A percentile compares a stretch with the other conserved stretches of the same genome.
These are phyloP conservation scores for Aspergillus sp. DNA, from an alignment of 2,329 filamentous ascomycete species.

Conservation along the genomic window DNA sequence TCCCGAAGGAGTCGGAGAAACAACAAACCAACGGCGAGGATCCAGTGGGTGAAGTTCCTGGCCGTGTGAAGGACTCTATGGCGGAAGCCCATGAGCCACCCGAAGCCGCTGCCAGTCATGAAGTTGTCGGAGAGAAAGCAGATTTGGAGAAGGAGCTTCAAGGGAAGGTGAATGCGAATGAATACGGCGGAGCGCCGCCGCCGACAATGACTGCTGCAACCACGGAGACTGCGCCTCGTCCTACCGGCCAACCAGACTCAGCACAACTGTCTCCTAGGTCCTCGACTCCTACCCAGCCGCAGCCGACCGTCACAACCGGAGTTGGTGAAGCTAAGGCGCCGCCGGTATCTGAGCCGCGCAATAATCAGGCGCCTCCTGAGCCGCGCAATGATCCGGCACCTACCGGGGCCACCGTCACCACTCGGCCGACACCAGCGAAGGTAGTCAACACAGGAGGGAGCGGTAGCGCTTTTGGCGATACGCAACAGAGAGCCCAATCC, in stretches of 20 bases:
- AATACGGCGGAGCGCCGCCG: slow-evolving; percentile 31
- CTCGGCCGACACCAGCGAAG: too few species aligned
- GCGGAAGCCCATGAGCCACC: slow-evolving; percentile 49
- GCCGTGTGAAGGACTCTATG: slow-evolving; percentile 38
- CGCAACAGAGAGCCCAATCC: too few species aligned
- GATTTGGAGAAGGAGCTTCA: slow-evolving; percentile 65
- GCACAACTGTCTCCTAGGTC: slow-evolving; percentile 13
- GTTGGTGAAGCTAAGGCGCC: slow-evolving; percentile 5
- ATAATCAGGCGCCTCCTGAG: neutral
- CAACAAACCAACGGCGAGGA: slow-evolving; percentile 11
- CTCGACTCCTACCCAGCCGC: slow-evolving; percentile 6
- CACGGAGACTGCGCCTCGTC: slow-evolving; percentile 27
- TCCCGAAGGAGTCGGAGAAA: slow-evolving; percentile 35
- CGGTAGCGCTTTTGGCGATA: too few species aligned
- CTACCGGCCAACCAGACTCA: slow-evolving; percentile 11
- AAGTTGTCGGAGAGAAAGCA: slow-evolving; percentile 66
- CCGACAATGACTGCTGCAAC: slow-evolving; percentile 34
- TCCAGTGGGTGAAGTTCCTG: slow-evolving; percentile 29
- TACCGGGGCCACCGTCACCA: neutral
- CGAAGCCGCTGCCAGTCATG: slow-evolving; percentile 61
- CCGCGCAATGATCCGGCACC: neutral
- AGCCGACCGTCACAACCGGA: slow-evolving; percentile 16
- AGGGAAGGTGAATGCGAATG: slow-evolving; percentile 32
- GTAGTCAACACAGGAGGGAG: too few species aligned
- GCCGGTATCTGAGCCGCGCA: too few species aligned